Evolutionary conservation across 805 yeast genomes (phyloP), one percentile per base, ranked within the genome.

Genomic region (Starmerella gropengiesseri): DNA sequence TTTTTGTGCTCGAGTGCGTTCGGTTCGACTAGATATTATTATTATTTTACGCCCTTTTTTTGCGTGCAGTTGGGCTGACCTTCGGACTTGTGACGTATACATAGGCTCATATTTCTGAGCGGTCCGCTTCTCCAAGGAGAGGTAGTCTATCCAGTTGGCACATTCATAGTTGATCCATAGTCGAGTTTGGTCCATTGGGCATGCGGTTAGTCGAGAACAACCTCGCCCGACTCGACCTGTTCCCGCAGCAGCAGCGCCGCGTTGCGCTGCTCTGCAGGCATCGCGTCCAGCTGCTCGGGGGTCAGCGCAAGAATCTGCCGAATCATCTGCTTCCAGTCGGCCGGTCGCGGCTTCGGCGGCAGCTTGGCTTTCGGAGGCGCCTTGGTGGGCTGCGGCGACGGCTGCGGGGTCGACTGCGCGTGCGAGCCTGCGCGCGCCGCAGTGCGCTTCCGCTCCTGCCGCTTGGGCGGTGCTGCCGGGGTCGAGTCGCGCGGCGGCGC

Each of bases 191-290:
- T n/a, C n/a, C n/a, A n/a, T n/a, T n/a, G n/a, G n/a, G n/a, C n/a
- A n/a, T n/a, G n/a, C n/a, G n/a, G n/a, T n/a, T n/a, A n/a, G n/a
- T n/a, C n/a, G n/a, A 34, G 27, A 8, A 34, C 37, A 13, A 34
- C 28, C 13, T 13, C 29, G 17, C 62, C 62, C 8, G 52, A 16
- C 38, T 37, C 43, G 14, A 60, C 60, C 29, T 52, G 50, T 12
- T 45, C 43, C 4, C 58, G 48, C 13, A 60, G 38, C 5, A 42
- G 41, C 11, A 44, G 27, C 8, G 67, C 58, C n/a, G 61, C 60
- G 18, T 60, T 65, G 44, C 65, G 62, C 55, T 77, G 79, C 19
- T 71, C 73, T 4, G 65, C 69, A 1, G 80, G 77, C 16, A 77
- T 60, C 3, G 59, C 59, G 5, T 60, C 56, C 1, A 77, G 55